Conservation (phyloP, 2,329 filamentous ascomycete species). For the Cladosporium halotolerans region DNA sequence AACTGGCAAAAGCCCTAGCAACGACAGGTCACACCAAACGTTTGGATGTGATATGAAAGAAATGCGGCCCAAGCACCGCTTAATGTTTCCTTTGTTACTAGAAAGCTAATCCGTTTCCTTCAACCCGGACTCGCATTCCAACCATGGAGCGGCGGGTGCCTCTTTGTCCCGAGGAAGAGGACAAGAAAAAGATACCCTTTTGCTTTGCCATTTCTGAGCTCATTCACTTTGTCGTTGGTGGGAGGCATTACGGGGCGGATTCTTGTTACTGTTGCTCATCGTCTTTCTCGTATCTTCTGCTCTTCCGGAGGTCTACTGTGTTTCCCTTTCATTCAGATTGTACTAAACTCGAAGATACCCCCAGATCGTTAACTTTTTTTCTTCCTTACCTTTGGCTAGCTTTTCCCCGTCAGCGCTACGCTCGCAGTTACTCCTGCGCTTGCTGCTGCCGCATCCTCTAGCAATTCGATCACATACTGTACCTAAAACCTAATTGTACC, state of each 20-base stretch:
- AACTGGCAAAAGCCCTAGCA: too few species aligned
- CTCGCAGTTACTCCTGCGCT: too few species aligned
- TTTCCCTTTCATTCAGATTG: not conserved
- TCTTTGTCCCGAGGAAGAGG: not conserved
- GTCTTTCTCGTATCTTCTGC: not conserved
- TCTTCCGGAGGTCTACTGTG: not conserved
- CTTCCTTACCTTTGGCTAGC: too few species aligned
- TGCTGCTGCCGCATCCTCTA: too few species aligned
- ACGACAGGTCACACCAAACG: too few species aligned
- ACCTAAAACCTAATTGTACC: too few species aligned
- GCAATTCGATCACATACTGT: too few species aligned
- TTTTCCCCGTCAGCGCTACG: too few species aligned
- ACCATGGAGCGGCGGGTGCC: not conserved
- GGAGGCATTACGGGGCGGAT: too few species aligned
- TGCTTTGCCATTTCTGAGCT: not conserved
- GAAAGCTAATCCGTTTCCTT: constrained; percentile 7
- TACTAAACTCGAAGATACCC: constrained; percentile 1
- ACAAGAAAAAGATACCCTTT: constrained; percentile 10
- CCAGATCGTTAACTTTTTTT: not conserved
- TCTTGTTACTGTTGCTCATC: not conserved
- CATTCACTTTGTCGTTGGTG: too few species aligned
- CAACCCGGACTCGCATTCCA: not conserved
- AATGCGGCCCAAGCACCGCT: too few species aligned
- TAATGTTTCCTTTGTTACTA: constrained; percentile 7
- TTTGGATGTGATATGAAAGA: too few species aligned